Evolutionary conservation across 1,284 basidiomycete genomes (phyloP).

Genomic region (Clitocybe nebularis): DNA sequence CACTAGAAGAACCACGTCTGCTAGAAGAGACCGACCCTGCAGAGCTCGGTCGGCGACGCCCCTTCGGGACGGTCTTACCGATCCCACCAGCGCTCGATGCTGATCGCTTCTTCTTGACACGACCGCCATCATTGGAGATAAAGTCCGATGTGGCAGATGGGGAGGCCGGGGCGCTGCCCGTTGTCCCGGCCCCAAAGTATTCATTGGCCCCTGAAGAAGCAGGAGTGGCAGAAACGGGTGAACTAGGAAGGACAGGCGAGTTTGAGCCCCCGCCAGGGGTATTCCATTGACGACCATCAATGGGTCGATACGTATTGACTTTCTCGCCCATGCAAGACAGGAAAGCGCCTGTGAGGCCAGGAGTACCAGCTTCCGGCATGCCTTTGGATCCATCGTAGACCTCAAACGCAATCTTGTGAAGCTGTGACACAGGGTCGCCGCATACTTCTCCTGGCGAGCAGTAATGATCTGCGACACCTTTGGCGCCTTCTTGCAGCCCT

Average conservation of each 20-base stretch:
- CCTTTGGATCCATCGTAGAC: constrained; percentile 71
- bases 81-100: constrained; percentile 69
- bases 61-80: constrained; percentile 56
- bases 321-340: constrained; percentile 85
- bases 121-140: constrained; percentile 73
- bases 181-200: constrained; percentile 54
- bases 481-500: constrained; percentile 76
- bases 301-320: constrained; percentile 83
- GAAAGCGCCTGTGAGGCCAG: constrained; percentile 75
- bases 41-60: constrained; percentile 67
- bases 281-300: constrained; percentile 75
- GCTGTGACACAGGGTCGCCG: constrained; percentile 91
- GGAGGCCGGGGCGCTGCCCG: constrained; percentile 65
- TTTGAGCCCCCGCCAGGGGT: constrained; percentile 41
- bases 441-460: constrained; percentile 82
- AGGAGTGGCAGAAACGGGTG: constrained; percentile 63
- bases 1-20: constrained; percentile 60
- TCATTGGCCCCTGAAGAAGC: constrained; percentile 55
- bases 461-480: constrained; percentile 78
- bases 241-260: constrained; percentile 63
- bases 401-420: constrained; percentile 94
- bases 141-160: constrained; percentile 63
- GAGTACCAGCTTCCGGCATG: constrained; percentile 66
- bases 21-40: constrained; percentile 67
- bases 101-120: constrained; percentile 77